A percentile compares a stretch with the other conserved stretches of the same genome.
Conservation (phyloP, 257 asterid species). For the Avicennia marina region DNA sequence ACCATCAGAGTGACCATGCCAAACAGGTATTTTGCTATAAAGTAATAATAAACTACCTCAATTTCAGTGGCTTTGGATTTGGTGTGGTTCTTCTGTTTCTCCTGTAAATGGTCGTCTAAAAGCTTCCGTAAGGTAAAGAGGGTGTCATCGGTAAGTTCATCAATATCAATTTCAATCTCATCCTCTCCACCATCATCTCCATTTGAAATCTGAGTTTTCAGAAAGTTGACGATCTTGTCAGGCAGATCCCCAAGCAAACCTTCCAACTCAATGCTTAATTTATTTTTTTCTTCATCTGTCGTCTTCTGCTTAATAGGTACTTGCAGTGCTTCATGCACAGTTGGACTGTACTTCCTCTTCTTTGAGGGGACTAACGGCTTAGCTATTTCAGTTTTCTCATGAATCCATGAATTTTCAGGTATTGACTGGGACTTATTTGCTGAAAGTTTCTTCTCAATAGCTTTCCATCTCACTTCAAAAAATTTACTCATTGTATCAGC, state of each 20-base stretch:
- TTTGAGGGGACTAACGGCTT: constrained; percentile 38
- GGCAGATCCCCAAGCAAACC: constrained; percentile 59
- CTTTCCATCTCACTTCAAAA: constrained; percentile 75
- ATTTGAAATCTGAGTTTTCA: constrained; percentile 48
- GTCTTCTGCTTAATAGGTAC: constrained; percentile 46
- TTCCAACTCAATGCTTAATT: constrained; percentile 59
- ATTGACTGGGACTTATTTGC: constrained; percentile 27
- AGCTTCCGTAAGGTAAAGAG: constrained; percentile 63
- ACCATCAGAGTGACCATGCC: neutral
- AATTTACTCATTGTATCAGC: constrained; percentile 48
- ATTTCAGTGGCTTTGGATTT: constrained; percentile 34
- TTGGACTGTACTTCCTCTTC: constrained; percentile 45
- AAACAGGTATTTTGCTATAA: constrained; percentile 3
- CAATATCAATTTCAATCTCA: constrained; percentile 89
- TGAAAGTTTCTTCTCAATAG: constrained; percentile 61
- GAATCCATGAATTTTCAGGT: constrained; percentile 38
- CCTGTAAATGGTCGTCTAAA: constrained; percentile 49
- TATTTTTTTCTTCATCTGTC: constrained; percentile 63
- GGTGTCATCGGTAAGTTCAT: constrained; percentile 56
- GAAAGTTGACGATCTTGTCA: constrained; percentile 58
- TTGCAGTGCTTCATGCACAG: too few species aligned
- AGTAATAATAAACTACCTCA: constrained; percentile 43
- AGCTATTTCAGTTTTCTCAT: constrained; percentile 40
- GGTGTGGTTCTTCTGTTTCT: constrained; percentile 46
- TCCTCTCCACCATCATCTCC: constrained; percentile 48